phyloP scores from a whole-genome alignment of 1,284 basidiomycete genomes.

The Gymnopus androsaceus region DNA sequence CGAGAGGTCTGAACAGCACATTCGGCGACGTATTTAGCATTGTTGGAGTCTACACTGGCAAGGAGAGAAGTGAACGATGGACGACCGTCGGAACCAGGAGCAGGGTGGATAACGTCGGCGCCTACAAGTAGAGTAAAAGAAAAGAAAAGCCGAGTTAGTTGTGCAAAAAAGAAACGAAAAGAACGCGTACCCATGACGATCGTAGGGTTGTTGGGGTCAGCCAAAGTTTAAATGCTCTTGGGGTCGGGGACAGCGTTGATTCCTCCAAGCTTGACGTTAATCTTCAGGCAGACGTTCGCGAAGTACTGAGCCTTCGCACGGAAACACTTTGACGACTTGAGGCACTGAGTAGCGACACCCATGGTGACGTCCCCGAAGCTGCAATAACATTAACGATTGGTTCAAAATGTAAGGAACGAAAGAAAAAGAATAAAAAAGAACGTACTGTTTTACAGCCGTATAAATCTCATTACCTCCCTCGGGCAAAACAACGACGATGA shows the following conservation, averaged over 20 bases:
- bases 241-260: constrained; percentile 75
- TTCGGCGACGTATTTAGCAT: constrained; percentile 56
- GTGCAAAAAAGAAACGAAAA: background rate
- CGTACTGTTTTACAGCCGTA: constrained; percentile 73
- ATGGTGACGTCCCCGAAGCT: constrained; percentile 74
- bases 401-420: background rate
- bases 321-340: constrained; percentile 64
- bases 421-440: constrained; percentile 13
- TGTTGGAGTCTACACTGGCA: constrained; percentile 69
- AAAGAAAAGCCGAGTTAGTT: too few species aligned
- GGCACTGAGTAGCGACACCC: constrained; percentile 74
- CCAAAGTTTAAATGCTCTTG: constrained; percentile 58
- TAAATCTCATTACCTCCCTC: constrained; percentile 76
- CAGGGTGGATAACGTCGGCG: constrained; percentile 71
- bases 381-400: too few species aligned
- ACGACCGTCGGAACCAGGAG: constrained; percentile 65
- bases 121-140: too few species aligned
- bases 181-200: constrained; percentile 67
- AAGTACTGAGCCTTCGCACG: constrained; percentile 72
- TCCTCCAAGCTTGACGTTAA: constrained; percentile 81
- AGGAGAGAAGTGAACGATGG: constrained; percentile 80
- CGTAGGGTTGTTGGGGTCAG: constrained; percentile 68
- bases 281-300: constrained; percentile 74
- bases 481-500: constrained; percentile 71
- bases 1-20: constrained; percentile 68